Base-by-base conservation (phyloP, 768 basidiomycete genomes). In the Boletus reticuloceps region DNA sequence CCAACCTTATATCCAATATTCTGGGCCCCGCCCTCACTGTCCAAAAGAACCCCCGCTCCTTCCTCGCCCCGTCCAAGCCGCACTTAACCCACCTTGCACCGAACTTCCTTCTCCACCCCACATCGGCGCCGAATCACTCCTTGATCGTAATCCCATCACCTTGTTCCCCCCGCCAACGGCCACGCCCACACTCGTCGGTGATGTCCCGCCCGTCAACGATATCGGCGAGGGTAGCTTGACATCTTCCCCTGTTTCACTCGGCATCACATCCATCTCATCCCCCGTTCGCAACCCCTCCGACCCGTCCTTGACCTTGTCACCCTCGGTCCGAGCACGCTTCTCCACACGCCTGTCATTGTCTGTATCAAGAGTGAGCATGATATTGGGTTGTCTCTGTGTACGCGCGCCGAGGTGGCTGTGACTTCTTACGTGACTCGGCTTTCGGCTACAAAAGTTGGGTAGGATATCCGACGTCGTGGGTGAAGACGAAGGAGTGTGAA, bases 401-500 rank as follows among this genome's bases (percentile, higher is more conserved):
- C 58, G 60, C 53, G 70, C 68, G 2, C 56, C 55, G n/a, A 60
- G 56, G 34, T 56, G 72, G 62, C 67, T 71, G 17, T 59, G 31
- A 43, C 64, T 69, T 36, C 74, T 71, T 2, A 67, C 42, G 13
- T 64, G 63, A 1, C 48, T 48, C 20, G 49, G 29, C 25, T 45
- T 53, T 37, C 53, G 62, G 6, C 17, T 51, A n/a, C 64, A 56
- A 31, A 53, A 53, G 13, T 29, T 22, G 2, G 58, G 54, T 2
- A 59, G 46, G 41, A 60, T 53, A 37, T 70, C 69, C 22, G 66
- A 54, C 8, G 50, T 46, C 20, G 70, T 70, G 16, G 69, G 69
- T 0, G 70, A 72, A 3, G 69, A 66, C 5, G 62, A 63, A 16
- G 69, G 66, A 1, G 70, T 56, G 45, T 70, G 68, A 12, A 69